These are phyloP conservation scores for Leucogyrophana mollusca DNA, from an alignment of 768 basidiomycete genomes.

Conservation along the genomic window DNA sequence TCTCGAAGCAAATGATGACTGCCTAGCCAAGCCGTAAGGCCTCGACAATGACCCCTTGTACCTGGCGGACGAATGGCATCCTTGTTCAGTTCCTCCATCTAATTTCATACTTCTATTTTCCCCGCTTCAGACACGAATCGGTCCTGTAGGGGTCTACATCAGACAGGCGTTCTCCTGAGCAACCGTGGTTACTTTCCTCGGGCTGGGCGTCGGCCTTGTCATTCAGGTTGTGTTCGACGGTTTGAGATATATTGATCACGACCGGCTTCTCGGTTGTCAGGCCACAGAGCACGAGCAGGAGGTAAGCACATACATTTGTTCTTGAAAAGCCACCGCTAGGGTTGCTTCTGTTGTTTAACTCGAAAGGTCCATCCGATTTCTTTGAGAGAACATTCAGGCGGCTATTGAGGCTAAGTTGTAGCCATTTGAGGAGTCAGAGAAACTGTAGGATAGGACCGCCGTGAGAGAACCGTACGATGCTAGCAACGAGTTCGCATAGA, in stretches of 20 bases:
- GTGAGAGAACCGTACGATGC: not conserved
- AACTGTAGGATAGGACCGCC: not conserved
- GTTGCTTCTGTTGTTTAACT: not conserved
- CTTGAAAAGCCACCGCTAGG: not conserved
- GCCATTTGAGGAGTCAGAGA: not conserved
- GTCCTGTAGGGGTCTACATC: no score
- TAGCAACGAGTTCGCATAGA: conserved; percentile 1
- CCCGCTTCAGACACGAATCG: no score
- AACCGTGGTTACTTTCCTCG: no score
- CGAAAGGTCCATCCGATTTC: not conserved
- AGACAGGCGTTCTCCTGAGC: no score
- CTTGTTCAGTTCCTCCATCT: no score
- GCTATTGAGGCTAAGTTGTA: not conserved
- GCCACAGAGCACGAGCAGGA: not conserved
- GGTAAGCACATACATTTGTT: not conserved
- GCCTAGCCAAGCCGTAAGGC: no score
- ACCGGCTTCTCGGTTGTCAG: not conserved
- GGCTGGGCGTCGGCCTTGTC: no score
- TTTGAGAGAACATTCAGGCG: not conserved
- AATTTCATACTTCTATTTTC: no score
- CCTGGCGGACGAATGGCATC: no score
- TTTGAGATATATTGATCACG: not conserved
- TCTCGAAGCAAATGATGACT: no score
- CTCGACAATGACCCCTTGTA: no score
- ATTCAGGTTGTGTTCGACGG: not conserved